Evolutionary conservation across 2,329 filamentous ascomycete species (phyloP), one percentile per base, ranked within the genome.

Genomic region (Penicillium sp.): DNA sequence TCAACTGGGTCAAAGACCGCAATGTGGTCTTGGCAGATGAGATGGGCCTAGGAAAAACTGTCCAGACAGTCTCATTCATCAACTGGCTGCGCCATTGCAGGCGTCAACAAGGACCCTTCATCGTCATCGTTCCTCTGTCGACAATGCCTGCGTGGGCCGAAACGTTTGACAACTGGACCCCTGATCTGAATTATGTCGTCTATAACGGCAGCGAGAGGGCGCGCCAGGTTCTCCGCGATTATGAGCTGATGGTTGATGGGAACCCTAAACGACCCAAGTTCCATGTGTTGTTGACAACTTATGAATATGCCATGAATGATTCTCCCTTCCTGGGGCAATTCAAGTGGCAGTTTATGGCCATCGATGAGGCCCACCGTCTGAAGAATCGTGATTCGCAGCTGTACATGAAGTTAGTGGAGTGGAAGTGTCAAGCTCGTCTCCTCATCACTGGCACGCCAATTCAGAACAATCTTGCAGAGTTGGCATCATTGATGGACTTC

Each of bases 111-210:
- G 94, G 94, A 0, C 94, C 94, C 0, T 97, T 97, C 67, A 84
- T 99, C 36, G 93, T 97, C 53, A 91, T 97, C n/a, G 94, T 96
- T 7, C 94, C 94, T 23, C 81, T 99, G 20, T 97, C 93, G 54
- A 96, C 96, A 41, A 96, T 99, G 76, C 93, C 94, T 6, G 91
- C 94, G 2, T 99, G 94, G 94, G 94, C 91, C 39, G 94, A 99
- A 67, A 99, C 94, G 0, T 97, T 99, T 73, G 94, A 97, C 71
- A 81, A 89, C 58, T 99, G 94, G 94, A 87, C 94, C 2, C 94
- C 94, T 0, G 93, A 97, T 68, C 75, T 97, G 56, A 97, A 99
- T 72, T 97, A 97, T 71, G 90, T 99, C 51, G 90, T 97, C 46
- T 99, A 99, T 72, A 90, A 93, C 46, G 94, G 95, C 44, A 93